Evolutionary conservation across 192 early-diverging fungal species (phyloP), one percentile per base, ranked within the genome.

Genomic region (Podila verticillata): DNA sequence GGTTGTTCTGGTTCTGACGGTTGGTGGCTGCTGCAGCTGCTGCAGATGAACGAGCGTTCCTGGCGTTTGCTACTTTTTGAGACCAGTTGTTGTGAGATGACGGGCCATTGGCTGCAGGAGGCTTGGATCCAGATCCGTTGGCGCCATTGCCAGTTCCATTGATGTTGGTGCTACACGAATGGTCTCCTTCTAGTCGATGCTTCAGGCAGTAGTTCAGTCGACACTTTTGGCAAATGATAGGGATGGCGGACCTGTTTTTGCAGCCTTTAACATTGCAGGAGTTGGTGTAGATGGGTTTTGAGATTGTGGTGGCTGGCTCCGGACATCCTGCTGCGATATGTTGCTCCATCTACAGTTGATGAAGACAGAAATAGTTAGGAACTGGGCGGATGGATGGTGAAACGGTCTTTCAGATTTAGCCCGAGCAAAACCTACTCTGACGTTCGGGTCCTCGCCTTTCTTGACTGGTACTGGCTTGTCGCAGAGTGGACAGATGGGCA

Each of bases 401-500:
- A 12, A 44, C 17, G 39, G 12, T 44, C 39, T 17, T 7, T 15
- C 39, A 44, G 3, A 15, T 15, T 44, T 44, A 13, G 17, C 39
- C 3, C 39, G 17, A 44, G 39, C 39, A 15, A 44, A 44, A 44
- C 66, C 20, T 66, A 84, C 84, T 61, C 87, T 74, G 47, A 87
- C 66, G 72, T 97, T 93, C 7, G 95, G 93, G 68, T 94, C 87
- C 61, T 93, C 92, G 32, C 91, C 91, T 30, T 90, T 84, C 6
- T 84, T 84, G 12, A 92, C 75, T 5, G 95, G 91, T 4, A 97
- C 87, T 15, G 93, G 91, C 61, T 90, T 83, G 22, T 85, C 68
- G 74, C 95, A 97, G 26, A 97, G 81, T 13, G 93, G 93, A 57
- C 93, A 95, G 57, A 87, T 87, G 7, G 93, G 92, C 0, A 93